Evolutionary conservation across 345 rosid genomes (phyloP), one percentile per base, ranked within the genome.

Genomic region (Citrus mangshanensis): DNA sequence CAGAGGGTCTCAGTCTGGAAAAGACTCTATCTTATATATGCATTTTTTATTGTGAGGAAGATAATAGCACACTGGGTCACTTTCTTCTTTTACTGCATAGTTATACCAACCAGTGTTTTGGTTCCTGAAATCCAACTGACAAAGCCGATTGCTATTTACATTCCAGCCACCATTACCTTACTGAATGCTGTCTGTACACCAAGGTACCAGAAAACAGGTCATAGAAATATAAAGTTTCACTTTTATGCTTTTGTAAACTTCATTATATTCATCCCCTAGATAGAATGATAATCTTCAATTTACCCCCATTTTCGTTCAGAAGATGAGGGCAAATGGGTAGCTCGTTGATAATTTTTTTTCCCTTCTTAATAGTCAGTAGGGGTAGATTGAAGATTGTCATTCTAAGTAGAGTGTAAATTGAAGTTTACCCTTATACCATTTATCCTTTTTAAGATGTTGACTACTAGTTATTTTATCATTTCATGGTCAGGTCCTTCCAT

Each of bases 41-140:
- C 85, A 38, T 88, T 88, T 82, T 90, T 88, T 87, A 80, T 83
- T 14, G 84, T 84, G 35, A 84, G 91, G 78, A 88, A 90, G 84
- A 82, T 85, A 10, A 79, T 83, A 21, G 88, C 89, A n/a, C 89
- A 85, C 75, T 56, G 75, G 81, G 84, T 88, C 76, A 77, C 88
- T 9, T 87, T 87, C 89, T 81, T 85, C 88, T 87, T 87, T 78
- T 88, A 84, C 86, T 87, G 91, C 79, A 78, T 88, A 35, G 81
- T 88, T 59, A 81, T 88, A 68, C 89, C 91, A 59, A 59, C 83
- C 21, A 90, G 86, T 68, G 85, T 88, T 73, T 61, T 88, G 77
- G 81, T 87, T 77, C 91, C 90, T 6, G 86, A 88, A 79, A 78
- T 88, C 37, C 70, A 77, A 66, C 87, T 90, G 71, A 79, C 86